These are phyloP conservation scores for Parathielavia hyrcaniae DNA, from an alignment of 495 filamentous ascomycete genomes.

Conservation along the genomic window DNA sequence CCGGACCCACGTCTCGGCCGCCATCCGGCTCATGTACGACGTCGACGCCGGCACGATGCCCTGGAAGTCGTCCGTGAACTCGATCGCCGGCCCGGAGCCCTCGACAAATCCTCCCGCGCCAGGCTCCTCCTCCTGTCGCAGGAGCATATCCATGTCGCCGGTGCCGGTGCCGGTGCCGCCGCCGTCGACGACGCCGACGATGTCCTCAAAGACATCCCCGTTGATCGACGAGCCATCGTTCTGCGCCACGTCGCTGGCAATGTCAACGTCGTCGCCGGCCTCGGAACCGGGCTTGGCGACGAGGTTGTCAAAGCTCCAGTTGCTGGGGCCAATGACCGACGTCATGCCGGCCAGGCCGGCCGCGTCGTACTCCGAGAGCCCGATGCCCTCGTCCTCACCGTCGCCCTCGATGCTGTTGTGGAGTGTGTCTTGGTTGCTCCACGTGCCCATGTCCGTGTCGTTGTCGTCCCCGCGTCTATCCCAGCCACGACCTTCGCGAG, in stretches of 20 bases:
- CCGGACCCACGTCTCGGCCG: constrained; percentile 30
- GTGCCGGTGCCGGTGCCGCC: no score
- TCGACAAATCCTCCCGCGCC: constrained; percentile 14
- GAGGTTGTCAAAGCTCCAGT: constrained; percentile 38
- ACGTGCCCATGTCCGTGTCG: constrained; percentile 18
- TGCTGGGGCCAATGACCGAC: constrained; percentile 18
- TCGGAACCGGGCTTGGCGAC: constrained; percentile 16
- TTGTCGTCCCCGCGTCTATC: constrained; percentile 25
- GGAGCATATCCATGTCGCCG: constrained; percentile 20
- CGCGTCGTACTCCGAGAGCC: constrained; percentile 22
- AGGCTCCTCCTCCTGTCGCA: constrained; percentile 18
- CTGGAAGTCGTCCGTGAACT: constrained; percentile 7
- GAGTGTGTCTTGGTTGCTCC: constrained; percentile 21
- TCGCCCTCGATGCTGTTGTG: constrained; percentile 42
- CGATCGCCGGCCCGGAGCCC: constrained; percentile 16
- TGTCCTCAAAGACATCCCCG: constrained; percentile 15
- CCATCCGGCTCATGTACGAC: constrained; percentile 22
- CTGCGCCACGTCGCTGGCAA: constrained; percentile 41
- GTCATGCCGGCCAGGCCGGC: constrained; percentile 31
- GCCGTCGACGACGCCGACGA: no score
- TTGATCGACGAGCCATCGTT: constrained; percentile 23
- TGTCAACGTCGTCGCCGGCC: constrained; percentile 22
- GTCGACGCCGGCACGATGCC: constrained; percentile 11
- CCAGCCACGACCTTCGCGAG: constrained; percentile 56
- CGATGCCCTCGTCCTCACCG: constrained; percentile 32